Evolutionary conservation across 176 grass and related monocot species (phyloP).

Genomic region (Oropetium thomaeum): DNA sequence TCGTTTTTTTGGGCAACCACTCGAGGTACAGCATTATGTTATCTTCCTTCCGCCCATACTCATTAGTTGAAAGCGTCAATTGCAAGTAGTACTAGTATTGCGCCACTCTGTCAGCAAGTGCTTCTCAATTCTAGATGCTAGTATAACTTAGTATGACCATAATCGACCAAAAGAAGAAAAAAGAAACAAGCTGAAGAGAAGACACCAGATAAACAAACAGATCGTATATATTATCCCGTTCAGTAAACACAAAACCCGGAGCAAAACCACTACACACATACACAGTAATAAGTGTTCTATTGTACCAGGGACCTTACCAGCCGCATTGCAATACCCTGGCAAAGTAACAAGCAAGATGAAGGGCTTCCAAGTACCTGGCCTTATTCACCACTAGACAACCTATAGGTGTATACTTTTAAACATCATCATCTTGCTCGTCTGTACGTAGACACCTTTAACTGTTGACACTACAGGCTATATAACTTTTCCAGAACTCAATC

Average conservation of each 20-base stretch:
- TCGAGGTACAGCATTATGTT: neutral
- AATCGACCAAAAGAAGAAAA: neutral
- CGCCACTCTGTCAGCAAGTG: neutral
- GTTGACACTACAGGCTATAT: slow-evolving; percentile 29
- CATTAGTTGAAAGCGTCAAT: neutral
- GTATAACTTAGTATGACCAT: neutral
- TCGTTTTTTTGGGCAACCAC: neutral
- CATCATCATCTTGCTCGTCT: neutral
- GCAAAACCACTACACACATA: slow-evolving; percentile 19
- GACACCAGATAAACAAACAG: neutral
- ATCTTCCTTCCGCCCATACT: neutral
- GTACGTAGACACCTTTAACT: slow-evolving; percentile 23
- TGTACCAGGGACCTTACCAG: neutral
- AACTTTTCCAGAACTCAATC: slow-evolving; percentile 22
- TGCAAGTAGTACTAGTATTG: too few species aligned
- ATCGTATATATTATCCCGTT: neutral
- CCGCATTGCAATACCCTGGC: neutral
- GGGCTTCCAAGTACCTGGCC: slow-evolving; percentile 1
- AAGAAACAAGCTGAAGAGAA: neutral
- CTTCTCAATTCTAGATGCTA: neutral
- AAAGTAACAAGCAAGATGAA: neutral
- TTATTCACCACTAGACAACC: slow-evolving; percentile 35
- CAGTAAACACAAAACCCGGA: slow-evolving; percentile 5
- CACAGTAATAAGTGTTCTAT: neutral
- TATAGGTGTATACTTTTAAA: slow-evolving; percentile 26